Evolutionary conservation across 495 filamentous ascomycete species (phyloP), one percentile per base, ranked within the genome.

Genomic region (Amniculicola lignicola): DNA sequence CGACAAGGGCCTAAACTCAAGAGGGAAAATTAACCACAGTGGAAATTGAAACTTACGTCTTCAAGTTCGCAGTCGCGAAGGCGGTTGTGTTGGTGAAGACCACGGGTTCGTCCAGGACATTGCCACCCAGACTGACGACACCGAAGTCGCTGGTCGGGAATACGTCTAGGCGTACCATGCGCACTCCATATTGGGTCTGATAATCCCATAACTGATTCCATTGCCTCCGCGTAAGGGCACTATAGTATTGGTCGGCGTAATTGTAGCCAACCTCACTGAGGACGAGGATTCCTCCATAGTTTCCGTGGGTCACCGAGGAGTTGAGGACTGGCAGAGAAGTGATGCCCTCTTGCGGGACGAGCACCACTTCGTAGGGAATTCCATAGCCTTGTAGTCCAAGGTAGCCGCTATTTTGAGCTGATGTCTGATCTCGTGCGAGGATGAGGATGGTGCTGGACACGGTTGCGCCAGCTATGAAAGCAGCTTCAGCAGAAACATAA

Each of bases 151-250:
- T 68, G 19, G 73, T 72, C 1, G 81, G 81, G 45, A 72, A 82
- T 14, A 75, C 75, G 66, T 82, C 81, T 12, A 82, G 70, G 43
- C 81, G 77, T 24, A 84, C 80, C 78, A 84, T 80, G 18, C 81
- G 74, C 2, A 82, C 75, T n/a, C 77, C 74, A 51, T 79, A 84
- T 22, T 63, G 67, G 3, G 74, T 72, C 68, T 83, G 81, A 54
- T 84, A 84, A 23, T 73, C 70, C 59, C 78, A 83, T 1, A 84
- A 60, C 51, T 71, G 62, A 29, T 75, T 69, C 81, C 79, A 82
- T 67, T 83, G 81, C 28, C 73, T 75, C 5, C 71, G 65, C 2
- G 79, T 82, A 60, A 85, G 45, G 16, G 78, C 81, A 62, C 77
- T 82, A 46, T 68, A 68, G 68, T 67, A 83, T 12, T 74, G 70